Evolutionary conservation across 2,329 filamentous ascomycete genomes (phyloP), one percentile per base, ranked within the genome.

Genomic region (Xylaria sp.): DNA sequence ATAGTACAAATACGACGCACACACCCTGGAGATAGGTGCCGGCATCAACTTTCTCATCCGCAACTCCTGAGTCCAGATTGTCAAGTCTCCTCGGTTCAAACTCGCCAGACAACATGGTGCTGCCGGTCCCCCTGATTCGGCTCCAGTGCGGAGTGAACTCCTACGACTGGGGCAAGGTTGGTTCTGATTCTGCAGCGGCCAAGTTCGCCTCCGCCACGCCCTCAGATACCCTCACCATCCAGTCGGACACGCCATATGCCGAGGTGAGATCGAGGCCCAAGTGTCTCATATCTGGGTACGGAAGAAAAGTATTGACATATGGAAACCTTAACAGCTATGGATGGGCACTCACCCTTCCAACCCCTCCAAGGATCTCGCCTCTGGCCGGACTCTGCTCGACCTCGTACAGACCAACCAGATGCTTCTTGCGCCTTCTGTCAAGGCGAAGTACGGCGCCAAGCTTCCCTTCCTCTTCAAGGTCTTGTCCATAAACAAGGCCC

Each of bases 331-430:
- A 26, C 64, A 97, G 92, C 79, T 99, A 67, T 99, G 94, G 94
- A 99, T 99, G 94, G 94, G 94, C 69, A 97, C 93, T 1, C 94
- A 99, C 69, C 92, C 93, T 41, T 96, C 91, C 42, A 92, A 97
- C 67, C 94, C 94, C 17, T 97, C 94, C 54, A 95, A 89, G 72
- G 92, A 97, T 69, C 72, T 96, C 62, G 78, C 82, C 44, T 96
- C 94, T 22, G 88, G 92, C 71, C 89, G 91, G 49, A 89, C 89
- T 2, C 84, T 99, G 9, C 85, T 96, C 61, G 92, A 97, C 56
- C 82, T 97, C 42, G 87, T 97, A 48, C 80, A 91, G 69, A 90
- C 93, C 64, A 97, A 97, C 76, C 83, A 91, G 67, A 85, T 87
- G 19, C 83, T 99, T 46, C 82, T 99, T 62, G 91, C 90, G 0